Conservation (phyloP, 352 stramenopile genomes). For the Thalassiosira mediterranea region DNA sequence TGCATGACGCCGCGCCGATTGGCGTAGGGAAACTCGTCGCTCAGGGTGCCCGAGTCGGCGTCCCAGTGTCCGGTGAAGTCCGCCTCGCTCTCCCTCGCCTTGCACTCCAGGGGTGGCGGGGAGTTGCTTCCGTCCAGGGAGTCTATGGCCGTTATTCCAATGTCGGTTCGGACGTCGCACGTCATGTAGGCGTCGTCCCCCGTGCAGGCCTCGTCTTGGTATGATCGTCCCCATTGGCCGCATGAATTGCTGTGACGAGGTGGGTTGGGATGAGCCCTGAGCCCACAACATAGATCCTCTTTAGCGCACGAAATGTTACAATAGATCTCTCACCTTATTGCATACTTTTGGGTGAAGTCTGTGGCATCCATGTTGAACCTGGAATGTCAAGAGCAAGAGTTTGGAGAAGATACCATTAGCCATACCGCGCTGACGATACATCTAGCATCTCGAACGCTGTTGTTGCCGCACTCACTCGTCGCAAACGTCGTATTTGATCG, state of each 20-base stretch:
- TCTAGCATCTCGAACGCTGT: no score
- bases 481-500: slow-evolving; percentile 56
- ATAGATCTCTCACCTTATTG: no score
- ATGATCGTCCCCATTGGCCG: slow-evolving; percentile 40
- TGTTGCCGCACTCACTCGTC: no score
- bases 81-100: slow-evolving; percentile 12
- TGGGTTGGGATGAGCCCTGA: no score
- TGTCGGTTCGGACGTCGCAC: slow-evolving; percentile 41
- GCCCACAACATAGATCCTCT: no score
- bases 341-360: slow-evolving; percentile 16
- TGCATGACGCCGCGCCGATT: slow-evolving; percentile 32
- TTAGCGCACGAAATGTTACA: no score
- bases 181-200: slow-evolving; percentile 30
- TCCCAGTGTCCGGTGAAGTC: slow-evolving; percentile 57
- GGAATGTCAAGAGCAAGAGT: no score
- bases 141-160: slow-evolving; percentile 30
- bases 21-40: slow-evolving; percentile 16
- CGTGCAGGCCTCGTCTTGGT: slow-evolving; percentile 42
- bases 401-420: no score
- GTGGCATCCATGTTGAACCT: slow-evolving; percentile 43
- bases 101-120: slow-evolving; percentile 37
- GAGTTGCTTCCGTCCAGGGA: slow-evolving; percentile 19
- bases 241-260: slow-evolving; percentile 41
- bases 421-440: no score
- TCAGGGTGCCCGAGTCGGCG: slow-evolving; percentile 7